Percentiles rank a stretch among this genome's conserved stretches.
Conservation (phyloP, 441 rosid species). For the Corymbia calophylla region DNA sequence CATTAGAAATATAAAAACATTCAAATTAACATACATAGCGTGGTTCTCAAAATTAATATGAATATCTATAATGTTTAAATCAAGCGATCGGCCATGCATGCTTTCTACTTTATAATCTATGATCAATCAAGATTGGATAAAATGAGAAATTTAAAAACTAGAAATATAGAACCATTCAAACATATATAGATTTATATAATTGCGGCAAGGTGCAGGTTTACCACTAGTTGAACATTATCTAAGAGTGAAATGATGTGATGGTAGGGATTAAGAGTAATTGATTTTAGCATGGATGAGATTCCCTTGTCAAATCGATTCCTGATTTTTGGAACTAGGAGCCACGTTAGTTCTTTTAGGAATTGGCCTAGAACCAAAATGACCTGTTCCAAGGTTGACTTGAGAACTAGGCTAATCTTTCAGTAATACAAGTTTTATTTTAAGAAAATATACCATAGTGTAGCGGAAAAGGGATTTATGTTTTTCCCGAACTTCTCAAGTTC, state of each 20-base stretch:
- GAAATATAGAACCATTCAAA: no score
- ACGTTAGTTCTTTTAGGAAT: not conserved
- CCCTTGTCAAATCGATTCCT: not conserved
- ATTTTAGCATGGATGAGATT: no score
- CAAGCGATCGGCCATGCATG: not conserved
- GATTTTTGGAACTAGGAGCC: not conserved
- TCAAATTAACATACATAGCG: no score
- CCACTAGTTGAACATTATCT: not conserved
- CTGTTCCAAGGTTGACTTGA: not conserved
- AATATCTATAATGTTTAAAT: no score
- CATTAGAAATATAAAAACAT: no score
- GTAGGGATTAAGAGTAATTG: not conserved
- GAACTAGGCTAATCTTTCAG: not conserved
- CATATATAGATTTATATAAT: not conserved
- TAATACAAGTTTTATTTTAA: no score
- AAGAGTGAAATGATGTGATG: not conserved
- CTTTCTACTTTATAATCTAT: not conserved
- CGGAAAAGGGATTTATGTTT: no score
- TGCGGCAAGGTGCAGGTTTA: not conserved
- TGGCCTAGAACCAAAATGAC: not conserved
- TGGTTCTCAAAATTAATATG: not conserved
- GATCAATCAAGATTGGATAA: not conserved
- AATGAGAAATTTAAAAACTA: not conserved
- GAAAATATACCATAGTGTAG: no score
- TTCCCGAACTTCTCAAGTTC: no score